Evolutionary conservation across 2,329 filamentous ascomycete genomes (phyloP), one percentile per base, ranked within the genome.

Genomic region (Fusarium napiforme): DNA sequence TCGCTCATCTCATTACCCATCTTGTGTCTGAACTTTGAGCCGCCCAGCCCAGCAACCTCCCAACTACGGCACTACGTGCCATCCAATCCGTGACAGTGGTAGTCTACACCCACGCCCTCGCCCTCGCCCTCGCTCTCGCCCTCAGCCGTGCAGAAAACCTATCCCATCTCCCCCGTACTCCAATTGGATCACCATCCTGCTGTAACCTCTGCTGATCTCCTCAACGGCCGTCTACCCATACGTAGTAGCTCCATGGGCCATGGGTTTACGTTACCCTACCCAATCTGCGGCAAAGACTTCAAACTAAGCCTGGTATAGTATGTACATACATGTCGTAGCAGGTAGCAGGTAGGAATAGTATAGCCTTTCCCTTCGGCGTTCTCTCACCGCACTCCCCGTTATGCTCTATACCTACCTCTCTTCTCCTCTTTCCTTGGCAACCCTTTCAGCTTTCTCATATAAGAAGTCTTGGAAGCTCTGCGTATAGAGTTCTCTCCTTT

Each of bases 161-260:
- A 61, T 60, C 39, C 40, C 58, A 43, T 50, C 39, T 69, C 30
- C 42, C 50, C 36, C 46, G 21, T 21, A 50, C 42, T 62, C 60
- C 53, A 70, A 70, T 69, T 70, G 65, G 67, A 52, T 49, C 42
- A 65, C 42, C 18, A 32, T 47, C 47, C 63, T 59, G 62, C 56
- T 73, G 55, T 61, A 72, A 55, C 64, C 73, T 69, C 67, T 71
- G 68, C 74, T 77, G 75, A 77, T 75, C 74, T 61, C 56, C 67
- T 74, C 60, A 76, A 68, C 74, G 58, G 73, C 75, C 57, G 56
- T 66, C 67, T 49, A 40, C 56, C 55, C 66, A 56, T 60, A 50
- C 67, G 49, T 64, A 50, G 71, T 66, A 71, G 72, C 39, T 70
- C 45, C 70, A 64, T 71, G 43, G 64, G 34, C 34, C 60, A 55